These are phyloP conservation scores for Fraxinus anomala DNA, from an alignment of 257 asterid species.

Conservation along the genomic window DNA sequence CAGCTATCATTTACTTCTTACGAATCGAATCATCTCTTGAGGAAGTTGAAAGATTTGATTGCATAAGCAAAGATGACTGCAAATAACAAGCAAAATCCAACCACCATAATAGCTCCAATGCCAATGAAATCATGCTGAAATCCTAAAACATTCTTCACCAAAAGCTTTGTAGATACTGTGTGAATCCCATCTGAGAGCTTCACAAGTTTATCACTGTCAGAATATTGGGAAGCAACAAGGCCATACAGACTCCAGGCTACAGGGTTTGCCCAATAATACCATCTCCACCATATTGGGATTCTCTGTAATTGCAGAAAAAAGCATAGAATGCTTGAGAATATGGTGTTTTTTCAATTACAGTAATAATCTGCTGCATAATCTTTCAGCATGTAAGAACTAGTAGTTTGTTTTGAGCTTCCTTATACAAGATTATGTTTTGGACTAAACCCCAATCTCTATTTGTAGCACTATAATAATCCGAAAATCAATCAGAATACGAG, in stretches of 20 bases:
- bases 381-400: not conserved
- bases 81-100: constrained; percentile 65
- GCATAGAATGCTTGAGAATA: constrained; percentile 14
- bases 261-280: constrained; percentile 98
- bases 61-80: constrained; percentile 79
- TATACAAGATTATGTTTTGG: too few species aligned
- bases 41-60: constrained; percentile 83
- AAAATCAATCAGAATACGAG: too few species aligned
- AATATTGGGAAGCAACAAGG: constrained; percentile 77
- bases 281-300: constrained; percentile 96
- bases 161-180: constrained; percentile 43
- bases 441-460: too few species aligned
- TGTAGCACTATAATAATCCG: too few species aligned
- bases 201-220: constrained; percentile 54
- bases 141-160: constrained; percentile 67
- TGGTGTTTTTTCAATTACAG: not conserved
- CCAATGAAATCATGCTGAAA: constrained; percentile 72
- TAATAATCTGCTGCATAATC: not conserved
- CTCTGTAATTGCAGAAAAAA: constrained; percentile 44
- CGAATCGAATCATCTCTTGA: constrained; percentile 55
- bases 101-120: constrained; percentile 74
- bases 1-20: not conserved
- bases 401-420: too few species aligned
- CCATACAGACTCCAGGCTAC: constrained; percentile 94
- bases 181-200: constrained; percentile 63